Evolutionary conservation across 176 grass and related monocot species (phyloP).

Genomic region (Triticum turgidum): DNA sequence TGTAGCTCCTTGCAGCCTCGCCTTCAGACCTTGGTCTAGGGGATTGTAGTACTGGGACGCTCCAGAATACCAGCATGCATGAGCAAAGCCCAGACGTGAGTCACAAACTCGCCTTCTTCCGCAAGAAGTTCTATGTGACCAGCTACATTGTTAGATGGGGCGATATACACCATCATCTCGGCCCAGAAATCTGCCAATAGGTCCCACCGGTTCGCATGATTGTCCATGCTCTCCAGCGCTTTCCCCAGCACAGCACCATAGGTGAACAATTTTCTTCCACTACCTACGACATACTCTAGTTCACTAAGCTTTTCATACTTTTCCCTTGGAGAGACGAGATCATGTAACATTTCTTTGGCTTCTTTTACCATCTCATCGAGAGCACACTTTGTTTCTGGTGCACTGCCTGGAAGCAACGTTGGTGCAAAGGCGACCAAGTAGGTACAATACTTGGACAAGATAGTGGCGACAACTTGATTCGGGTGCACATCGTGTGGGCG

Average conservation of each 20-base stretch:
- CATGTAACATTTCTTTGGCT: background rate
- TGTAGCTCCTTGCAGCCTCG: background rate
- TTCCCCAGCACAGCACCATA: background rate
- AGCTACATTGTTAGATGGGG: background rate
- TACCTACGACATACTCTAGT: background rate
- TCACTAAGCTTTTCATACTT: background rate
- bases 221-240: background rate
- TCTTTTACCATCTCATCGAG: background rate
- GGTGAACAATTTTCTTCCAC: too few species aligned
- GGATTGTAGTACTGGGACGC: background rate
- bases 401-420: background rate
- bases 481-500: background rate
- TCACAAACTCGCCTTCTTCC: background rate
- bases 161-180: background rate
- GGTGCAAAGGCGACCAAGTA: conserved; percentile 1
- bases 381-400: background rate
- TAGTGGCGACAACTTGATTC: background rate
- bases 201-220: background rate
- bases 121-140: background rate
- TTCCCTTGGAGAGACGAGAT: background rate
- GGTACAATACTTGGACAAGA: background rate
- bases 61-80: background rate
- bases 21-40: background rate
- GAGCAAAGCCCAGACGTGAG: background rate
- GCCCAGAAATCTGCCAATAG: background rate